Base-by-base conservation (phyloP, 805 yeast species). In the Candida taoyuanica region DNA sequence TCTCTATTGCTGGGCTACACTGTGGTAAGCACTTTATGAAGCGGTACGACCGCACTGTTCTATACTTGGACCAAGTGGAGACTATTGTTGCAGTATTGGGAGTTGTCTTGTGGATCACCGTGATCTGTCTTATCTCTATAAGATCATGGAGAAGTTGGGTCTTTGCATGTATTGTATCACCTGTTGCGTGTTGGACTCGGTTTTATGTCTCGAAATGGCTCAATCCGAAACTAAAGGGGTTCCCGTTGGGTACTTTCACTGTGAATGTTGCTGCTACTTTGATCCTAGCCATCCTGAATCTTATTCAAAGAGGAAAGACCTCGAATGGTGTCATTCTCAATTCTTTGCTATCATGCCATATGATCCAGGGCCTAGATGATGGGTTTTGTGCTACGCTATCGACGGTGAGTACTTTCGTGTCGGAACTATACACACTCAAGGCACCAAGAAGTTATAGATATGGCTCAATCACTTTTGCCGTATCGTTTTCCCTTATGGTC, bases 321-420 rank as follows among this genome's bases (percentile, higher is more conserved):
- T 16, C 50, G 2, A 17, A 21, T 16, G 42, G 52, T 1, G 33
- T 46, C 4, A 47, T 74, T 1, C 60, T 70, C 1, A 47, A 57
- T 7, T 50, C 55, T 4, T 19, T 46, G 0, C 43, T 71, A 5
- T 53, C 66, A 1, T 76, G 85, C 44, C 77, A 74, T 28, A 73
- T 77, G 4, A 50, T 81, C 1, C 44, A 49, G 7, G 88, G 82
- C 0, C 53, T 83, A 2, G 66, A 62, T 15, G 74, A 75, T 48
- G 94, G 95, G 0, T 78, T 74, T 42, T 78, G 86, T 53, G 94
- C 89, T 1, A 70, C 75, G 3, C 58, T 82, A 35, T 76, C 86
- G 28, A 85, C 96, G 0, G 74, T 85, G 28, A 80, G 91, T 39
- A 83, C 96, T 1, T 83, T 87, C 48, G 70, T 84, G 7, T 77